These are phyloP conservation scores for Phaeosphaeria sp. DNA, from an alignment of 2,329 filamentous ascomycete genomes.

Conservation along the genomic window DNA sequence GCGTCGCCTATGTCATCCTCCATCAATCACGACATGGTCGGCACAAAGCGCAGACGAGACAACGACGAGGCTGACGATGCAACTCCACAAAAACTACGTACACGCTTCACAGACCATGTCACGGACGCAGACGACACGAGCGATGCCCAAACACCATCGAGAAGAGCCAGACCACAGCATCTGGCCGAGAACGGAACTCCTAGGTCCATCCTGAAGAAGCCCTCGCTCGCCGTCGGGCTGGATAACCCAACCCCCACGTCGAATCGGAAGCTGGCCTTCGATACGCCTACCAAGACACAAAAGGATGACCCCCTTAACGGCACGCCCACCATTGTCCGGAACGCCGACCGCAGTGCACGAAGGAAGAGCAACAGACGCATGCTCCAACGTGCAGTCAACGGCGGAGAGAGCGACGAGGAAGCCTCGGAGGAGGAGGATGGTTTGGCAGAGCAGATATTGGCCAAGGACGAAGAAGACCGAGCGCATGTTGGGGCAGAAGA, in stretches of 20 bases:
- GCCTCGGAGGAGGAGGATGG: slow-evolving; percentile 69
- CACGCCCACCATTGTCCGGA: slow-evolving; percentile 70
- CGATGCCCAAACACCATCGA: slow-evolving; percentile 41
- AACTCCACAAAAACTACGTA: slow-evolving; percentile 37
- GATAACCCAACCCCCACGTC: slow-evolving; percentile 51
- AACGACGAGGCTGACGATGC: slow-evolving; percentile 25
- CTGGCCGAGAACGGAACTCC: slow-evolving; percentile 38
- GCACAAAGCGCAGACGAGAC: slow-evolving; percentile 41
- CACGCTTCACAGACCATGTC: slow-evolving; percentile 16
- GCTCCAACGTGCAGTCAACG: slow-evolving; percentile 72
- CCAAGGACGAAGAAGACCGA: slow-evolving; percentile 54
- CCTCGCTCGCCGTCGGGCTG: slow-evolving; percentile 23
- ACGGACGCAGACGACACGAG: slow-evolving; percentile 26
- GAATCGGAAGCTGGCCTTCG: slow-evolving; percentile 54
- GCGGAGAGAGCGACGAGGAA: slow-evolving; percentile 71
- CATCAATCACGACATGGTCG: slow-evolving; percentile 30
- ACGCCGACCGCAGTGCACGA: slow-evolving; percentile 83
- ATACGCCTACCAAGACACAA: slow-evolving; percentile 50
- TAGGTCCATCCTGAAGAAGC: slow-evolving; percentile 43
- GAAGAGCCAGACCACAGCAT: slow-evolving; percentile 27
- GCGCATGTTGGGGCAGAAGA: slow-evolving; percentile 20
- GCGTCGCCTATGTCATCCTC: slow-evolving; percentile 20
- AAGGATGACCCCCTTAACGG: slow-evolving; percentile 41
- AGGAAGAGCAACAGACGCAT: slow-evolving; percentile 82
- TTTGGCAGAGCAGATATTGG: slow-evolving; percentile 73